Evolutionary conservation across 2,329 filamentous ascomycete species (phyloP).

Genomic region (Domatiomyces globalis): DNA sequence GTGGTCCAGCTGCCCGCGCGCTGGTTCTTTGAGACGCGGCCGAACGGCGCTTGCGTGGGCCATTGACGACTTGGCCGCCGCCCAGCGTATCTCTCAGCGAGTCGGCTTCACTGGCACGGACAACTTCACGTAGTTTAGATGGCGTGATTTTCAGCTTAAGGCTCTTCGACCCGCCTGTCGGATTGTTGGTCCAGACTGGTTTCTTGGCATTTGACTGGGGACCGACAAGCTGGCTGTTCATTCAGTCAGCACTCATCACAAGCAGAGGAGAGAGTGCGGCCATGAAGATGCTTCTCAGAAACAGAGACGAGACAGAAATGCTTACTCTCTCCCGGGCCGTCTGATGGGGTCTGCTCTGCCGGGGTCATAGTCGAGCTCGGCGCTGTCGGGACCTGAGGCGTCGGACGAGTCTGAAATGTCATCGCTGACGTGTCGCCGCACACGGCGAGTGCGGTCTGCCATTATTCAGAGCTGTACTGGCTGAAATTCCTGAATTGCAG

Average conservation of each 20-base stretch:
- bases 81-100: conserved; percentile 30
- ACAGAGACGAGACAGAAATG: conserved; percentile 1
- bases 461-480: conserved; percentile 7
- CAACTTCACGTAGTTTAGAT: conserved; percentile 36
- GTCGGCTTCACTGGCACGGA: conserved; percentile 19
- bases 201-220: not conserved
- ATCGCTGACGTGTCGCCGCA: conserved; percentile 18
- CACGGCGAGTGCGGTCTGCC: conserved; percentile 17
- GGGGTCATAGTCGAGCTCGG: conserved; percentile 13
- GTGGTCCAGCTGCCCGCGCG: conserved; percentile 24
- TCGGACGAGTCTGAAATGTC: conserved; percentile 15
- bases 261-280: not conserved
- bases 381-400: conserved; percentile 14
- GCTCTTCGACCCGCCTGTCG: conserved; percentile 17
- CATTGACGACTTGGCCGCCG: conserved; percentile 32
- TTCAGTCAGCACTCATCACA: not conserved
- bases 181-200: not conserved
- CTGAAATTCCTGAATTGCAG: not conserved
- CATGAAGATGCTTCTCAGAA: not conserved
- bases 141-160: conserved; percentile 37
- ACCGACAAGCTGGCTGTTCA: not conserved
- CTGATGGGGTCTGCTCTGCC: conserved; percentile 14
- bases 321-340: conserved; percentile 17
- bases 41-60: conserved; percentile 28
- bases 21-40: conserved; percentile 13